These are phyloP conservation scores for Leccinum fibrillosum DNA, from an alignment of 768 basidiomycete genomes.

Conservation along the genomic window DNA sequence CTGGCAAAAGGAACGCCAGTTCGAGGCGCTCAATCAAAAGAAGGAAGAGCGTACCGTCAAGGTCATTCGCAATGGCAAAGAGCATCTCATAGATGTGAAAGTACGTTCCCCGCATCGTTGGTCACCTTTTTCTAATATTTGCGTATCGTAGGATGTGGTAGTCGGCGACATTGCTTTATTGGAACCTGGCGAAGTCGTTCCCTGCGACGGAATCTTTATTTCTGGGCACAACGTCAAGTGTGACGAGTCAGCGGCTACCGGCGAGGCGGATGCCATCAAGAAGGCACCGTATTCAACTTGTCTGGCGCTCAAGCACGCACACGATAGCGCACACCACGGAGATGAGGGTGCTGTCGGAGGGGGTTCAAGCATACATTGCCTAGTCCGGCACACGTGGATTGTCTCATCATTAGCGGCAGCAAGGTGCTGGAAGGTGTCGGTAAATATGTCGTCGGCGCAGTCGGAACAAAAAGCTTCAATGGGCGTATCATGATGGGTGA, in stretches of 20 bases:
- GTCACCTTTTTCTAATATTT: conserved; percentile 6
- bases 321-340: conserved; percentile 10
- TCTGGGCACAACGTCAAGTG: conserved; percentile 91
- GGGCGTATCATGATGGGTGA: conserved; percentile 97
- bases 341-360: conserved; percentile 26
- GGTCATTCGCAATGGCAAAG: conserved; percentile 69
- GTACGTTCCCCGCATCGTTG: conserved; percentile 34
- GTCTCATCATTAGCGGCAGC: conserved; percentile 86
- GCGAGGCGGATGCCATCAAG: conserved; percentile 93
- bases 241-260: conserved; percentile 95
- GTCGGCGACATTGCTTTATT: conserved; percentile 91
- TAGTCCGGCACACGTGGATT: conserved; percentile 76
- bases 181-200: conserved; percentile 94
- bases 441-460: conserved; percentile 86
- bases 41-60: conserved; percentile 93
- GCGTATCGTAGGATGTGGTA: conserved; percentile 66
- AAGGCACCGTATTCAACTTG: conserved; percentile 81
- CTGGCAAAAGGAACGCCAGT: conserved; percentile 98
- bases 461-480: conserved; percentile 91
- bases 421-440: conserved; percentile 97
- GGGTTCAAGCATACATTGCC: conserved; percentile 7
- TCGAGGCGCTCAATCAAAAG: conserved; percentile 86
- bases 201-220: conserved; percentile 94
- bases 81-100: conserved; percentile 78
- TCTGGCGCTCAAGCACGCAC: conserved; percentile 45